Percentiles rank a stretch among this genome's conserved stretches.
Evolutionary conservation across 2,329 filamentous ascomycete species (phyloP).

Genomic region (Fusarium anguioides): DNA sequence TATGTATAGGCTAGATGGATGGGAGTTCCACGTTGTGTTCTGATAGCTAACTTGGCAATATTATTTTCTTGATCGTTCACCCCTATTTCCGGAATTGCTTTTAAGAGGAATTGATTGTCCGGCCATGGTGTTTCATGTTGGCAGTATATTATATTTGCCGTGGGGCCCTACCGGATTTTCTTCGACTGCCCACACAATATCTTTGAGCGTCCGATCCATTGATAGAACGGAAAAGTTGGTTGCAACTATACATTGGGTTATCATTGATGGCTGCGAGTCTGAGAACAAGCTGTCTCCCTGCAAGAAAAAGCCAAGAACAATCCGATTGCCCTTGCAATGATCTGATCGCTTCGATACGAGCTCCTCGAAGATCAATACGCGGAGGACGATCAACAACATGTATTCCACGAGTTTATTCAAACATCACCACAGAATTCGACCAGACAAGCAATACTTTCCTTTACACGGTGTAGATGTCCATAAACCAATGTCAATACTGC

Average conservation of each 20-base stretch:
- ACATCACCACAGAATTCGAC: neutral
- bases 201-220: neutral
- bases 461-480: neutral
- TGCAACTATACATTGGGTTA: neutral
- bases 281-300: no score
- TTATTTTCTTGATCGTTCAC: slow-evolving; percentile 43
- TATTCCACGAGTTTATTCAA: neutral
- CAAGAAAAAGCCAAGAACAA: no score
- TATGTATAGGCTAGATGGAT: slow-evolving; percentile 46
- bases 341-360: neutral
- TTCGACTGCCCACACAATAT: neutral
- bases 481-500: neutral
- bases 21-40: slow-evolving; percentile 45
- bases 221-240: neutral
- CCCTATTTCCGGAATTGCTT: neutral
- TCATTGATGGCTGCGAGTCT: no score
- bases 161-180: no score
- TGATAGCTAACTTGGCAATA: slow-evolving; percentile 45
- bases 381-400: neutral
- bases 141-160: neutral
- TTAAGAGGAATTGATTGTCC: neutral
- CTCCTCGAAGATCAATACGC: neutral
- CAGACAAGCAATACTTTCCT: neutral
- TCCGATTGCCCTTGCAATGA: no score
- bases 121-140: neutral